Evolutionary conservation across 768 basidiomycete species (phyloP), one percentile per base, ranked within the genome.

Genomic region (Lactarius tabidus): DNA sequence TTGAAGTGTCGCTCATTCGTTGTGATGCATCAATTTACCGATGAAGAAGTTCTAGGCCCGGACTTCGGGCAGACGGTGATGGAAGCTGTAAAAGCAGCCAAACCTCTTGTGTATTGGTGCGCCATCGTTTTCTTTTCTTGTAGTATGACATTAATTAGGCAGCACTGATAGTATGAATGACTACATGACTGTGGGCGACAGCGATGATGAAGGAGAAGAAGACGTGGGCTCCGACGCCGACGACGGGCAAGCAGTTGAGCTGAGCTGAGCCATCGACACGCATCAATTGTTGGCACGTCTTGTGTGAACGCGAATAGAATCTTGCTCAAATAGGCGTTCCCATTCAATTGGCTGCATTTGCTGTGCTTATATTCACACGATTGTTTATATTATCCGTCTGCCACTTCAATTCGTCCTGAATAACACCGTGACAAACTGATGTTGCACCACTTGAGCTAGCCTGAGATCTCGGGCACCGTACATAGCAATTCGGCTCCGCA

Each of bases 1-100:
- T 77, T 99, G 67, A 92, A 91, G 75, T 88, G 91, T 66, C 85
- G 93, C 29, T 86, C 87, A 20, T 85, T 93, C 38, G 87, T 82
- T 2, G 91, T 95, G 2, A 73, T 82, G 0, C 81, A 87, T 68
- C 73, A 74, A 18, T 78, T 76, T 60, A 67, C 72, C 8, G 82
- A 84, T 67, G 75, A 78, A 17, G 75, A 81, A 59, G 82, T 84
- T 15, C 64, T 79, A 17, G 63, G 71, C 8, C 72, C 74, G 2
- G 73, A 76, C 54, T 84, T 83, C 67, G 75, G 74, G 55, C 78
- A 79, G 15, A 65, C 73, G 28, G 39, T 83, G 2, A 64, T 74
- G 35, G 67, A 76, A 1, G 75, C 76, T 2, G 75, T 77, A n/a
- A 69, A 64, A 28, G 74, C 78, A 3, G 76, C 79, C 64, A 70